Evolutionary conservation across 2,329 filamentous ascomycete genomes (phyloP).

Genomic region (Raffaelea arxii): DNA sequence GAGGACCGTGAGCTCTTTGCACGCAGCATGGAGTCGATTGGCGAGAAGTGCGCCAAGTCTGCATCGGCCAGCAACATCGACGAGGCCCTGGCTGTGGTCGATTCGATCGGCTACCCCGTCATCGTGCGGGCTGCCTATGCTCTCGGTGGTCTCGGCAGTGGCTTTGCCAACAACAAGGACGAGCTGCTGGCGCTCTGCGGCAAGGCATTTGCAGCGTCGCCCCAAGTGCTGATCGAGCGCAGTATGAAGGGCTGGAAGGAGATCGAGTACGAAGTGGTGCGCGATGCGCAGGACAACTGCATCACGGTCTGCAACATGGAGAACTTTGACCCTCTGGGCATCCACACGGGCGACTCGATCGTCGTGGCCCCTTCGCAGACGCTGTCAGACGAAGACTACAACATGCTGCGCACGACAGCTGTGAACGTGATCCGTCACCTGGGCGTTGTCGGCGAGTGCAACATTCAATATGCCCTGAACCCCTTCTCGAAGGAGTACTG

Average conservation of each 20-base stretch:
- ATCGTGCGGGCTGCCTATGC: constrained; percentile 96
- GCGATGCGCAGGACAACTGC: constrained; percentile 92
- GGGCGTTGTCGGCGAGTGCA: constrained; percentile 96
- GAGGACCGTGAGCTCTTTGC: constrained; percentile 97
- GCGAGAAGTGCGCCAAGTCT: constrained; percentile 95
- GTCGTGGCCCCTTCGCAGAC: constrained; percentile 97
- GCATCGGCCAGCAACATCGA: constrained; percentile 82
- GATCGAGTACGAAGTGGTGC: constrained; percentile 96
- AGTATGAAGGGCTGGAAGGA: constrained; percentile 99
- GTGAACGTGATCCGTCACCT: constrained; percentile 96
- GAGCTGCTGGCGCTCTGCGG: constrained; percentile 82
- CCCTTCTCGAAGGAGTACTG: constrained; percentile 94
- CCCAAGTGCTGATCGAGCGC: constrained; percentile 91
- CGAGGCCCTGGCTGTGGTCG: constrained; percentile 80
- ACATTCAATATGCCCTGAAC: constrained; percentile 97
- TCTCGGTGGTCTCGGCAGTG: constrained; percentile 86
- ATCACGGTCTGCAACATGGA: constrained; percentile 99
- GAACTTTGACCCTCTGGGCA: constrained; percentile 97
- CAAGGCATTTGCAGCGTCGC: constrained; percentile 89
- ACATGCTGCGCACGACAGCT: constrained; percentile 95
- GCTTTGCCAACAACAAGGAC: constrained; percentile 81
- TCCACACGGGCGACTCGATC: constrained; percentile 96
- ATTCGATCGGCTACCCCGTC: constrained; percentile 89
- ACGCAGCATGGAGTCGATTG: constrained; percentile 95
- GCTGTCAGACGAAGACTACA: constrained; percentile 94